Conservation (phyloP, 139 green algal genomes). For the Chlamydomonas incerta region DNA sequence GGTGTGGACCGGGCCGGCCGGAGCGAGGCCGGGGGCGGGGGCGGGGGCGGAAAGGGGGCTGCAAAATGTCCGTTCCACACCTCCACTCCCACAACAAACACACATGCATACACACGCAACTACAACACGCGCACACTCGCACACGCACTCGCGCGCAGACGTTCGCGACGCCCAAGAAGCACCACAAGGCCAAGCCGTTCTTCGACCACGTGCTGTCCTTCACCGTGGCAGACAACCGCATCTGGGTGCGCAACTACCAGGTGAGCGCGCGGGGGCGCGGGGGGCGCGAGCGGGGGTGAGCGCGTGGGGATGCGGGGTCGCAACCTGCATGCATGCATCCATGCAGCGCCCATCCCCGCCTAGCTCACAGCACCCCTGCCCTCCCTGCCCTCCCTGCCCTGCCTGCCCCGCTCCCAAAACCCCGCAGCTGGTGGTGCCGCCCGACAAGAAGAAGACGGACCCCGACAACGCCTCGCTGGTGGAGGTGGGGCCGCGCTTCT, state of each 20-base stretch:
- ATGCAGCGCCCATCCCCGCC: too few species aligned
- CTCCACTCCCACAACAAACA: too few species aligned
- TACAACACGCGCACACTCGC: too few species aligned
- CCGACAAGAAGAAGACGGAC: constrained; percentile 79
- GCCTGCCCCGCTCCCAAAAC: neutral
- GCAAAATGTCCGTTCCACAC: too few species aligned
- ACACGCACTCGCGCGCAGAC: too few species aligned
- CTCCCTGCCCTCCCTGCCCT: neutral
- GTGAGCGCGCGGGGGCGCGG: constrained; percentile 42
- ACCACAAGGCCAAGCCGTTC: constrained; percentile 97
- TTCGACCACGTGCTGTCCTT: constrained; percentile 97
- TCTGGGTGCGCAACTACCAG: constrained; percentile 99
- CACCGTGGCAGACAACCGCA: constrained; percentile 81
- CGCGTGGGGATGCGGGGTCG: neutral
- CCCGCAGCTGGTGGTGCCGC: constrained; percentile 75
- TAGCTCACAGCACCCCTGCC: too few species aligned
- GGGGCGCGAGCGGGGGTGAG: neutral
- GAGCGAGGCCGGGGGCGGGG: too few species aligned
- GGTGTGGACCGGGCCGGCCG: too few species aligned
- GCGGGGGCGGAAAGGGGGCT: too few species aligned
- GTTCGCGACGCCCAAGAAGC: constrained; percentile 89
- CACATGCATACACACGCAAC: too few species aligned
- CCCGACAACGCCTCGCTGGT: constrained; percentile 71
- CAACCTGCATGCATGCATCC: too few species aligned
- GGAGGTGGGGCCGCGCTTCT: constrained; percentile 92